Evolutionary conservation across 2,329 filamentous ascomycete genomes (phyloP).

Genomic region (Cordyceps javanica): DNA sequence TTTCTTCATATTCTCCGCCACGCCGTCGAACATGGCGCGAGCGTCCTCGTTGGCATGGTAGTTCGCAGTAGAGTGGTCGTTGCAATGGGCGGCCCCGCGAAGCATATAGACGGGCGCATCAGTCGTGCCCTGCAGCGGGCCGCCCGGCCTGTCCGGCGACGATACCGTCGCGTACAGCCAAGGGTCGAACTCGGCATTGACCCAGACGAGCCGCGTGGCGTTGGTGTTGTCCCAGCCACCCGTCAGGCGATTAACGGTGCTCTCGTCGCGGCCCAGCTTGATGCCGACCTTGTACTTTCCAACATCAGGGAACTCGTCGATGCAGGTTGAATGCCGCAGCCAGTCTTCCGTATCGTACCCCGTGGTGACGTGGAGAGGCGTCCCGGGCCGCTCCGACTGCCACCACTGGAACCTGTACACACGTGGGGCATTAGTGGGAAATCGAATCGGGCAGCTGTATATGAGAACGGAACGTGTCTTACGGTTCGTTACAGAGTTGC

Average conservation of each 20-base stretch:
- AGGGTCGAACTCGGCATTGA: constrained; percentile 9
- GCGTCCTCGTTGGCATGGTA: constrained; percentile 49
- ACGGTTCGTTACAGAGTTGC: constrained; percentile 7
- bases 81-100: constrained; percentile 48
- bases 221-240: constrained; percentile 7
- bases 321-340: neutral
- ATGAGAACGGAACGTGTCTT: no score
- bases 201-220: constrained; percentile 8
- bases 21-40: constrained; percentile 48
- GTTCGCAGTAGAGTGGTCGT: constrained; percentile 58
- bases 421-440: neutral
- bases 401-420: neutral
- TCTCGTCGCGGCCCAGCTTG: constrained; percentile 29
- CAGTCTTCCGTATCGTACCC: neutral
- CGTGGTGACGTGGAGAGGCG: neutral
- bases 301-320: neutral
- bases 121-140: constrained; percentile 33
- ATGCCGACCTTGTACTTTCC: constrained; percentile 21
- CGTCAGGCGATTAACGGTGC: constrained; percentile 24
- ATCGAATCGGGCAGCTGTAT: no score
- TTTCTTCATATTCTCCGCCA: constrained; percentile 51
- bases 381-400: neutral
- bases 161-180: constrained; percentile 9
- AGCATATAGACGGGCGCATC: constrained; percentile 38
- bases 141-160: neutral